A percentile compares a stretch with the other conserved stretches of the same genome.
Evolutionary conservation across 1,139 yeast species (phyloP).

Genomic region (Nakaseomyces nivariensis): DNA sequence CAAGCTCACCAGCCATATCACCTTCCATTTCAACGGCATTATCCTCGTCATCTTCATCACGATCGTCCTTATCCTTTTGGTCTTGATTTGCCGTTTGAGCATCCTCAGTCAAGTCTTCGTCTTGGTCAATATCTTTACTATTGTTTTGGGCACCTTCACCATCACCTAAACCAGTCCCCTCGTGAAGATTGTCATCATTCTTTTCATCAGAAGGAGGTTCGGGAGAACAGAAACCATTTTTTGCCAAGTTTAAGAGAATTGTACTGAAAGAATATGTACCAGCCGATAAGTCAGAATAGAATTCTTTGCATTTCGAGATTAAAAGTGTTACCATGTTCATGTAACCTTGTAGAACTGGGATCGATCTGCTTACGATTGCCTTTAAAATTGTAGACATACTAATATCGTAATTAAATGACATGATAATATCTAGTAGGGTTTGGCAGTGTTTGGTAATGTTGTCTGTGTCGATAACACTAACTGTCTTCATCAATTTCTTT

Average conservation of each 20-base stretch:
- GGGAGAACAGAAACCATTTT: slow-evolving; percentile 92
- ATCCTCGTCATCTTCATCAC: slow-evolving; percentile 49
- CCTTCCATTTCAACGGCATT: slow-evolving; percentile 93
- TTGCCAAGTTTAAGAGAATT: slow-evolving; percentile 51
- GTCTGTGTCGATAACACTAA: slow-evolving; percentile 32
- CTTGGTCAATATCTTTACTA: slow-evolving; percentile 82
- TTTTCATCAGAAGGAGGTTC: slow-evolving; percentile 64
- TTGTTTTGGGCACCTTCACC: slow-evolving; percentile 82
- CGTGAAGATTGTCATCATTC: slow-evolving; percentile 54
- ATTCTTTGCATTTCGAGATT: slow-evolving; percentile 35
- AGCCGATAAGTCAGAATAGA: slow-evolving; percentile 46
- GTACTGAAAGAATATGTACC: slow-evolving; percentile 54
- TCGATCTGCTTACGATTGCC: slow-evolving; percentile 43
- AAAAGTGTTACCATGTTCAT: slow-evolving; percentile 36
- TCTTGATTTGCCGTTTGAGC: slow-evolving; percentile 82
- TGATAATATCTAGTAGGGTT: slow-evolving; percentile 26
- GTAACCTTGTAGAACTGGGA: slow-evolving; percentile 52
- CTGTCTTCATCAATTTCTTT: slow-evolving; percentile 33
- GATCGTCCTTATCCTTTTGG: slow-evolving; percentile 51
- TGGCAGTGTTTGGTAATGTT: slow-evolving; percentile 29
- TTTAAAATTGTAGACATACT: slow-evolving; percentile 28
- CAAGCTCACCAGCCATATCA: slow-evolving; percentile 91
- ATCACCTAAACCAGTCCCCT: slow-evolving; percentile 95
- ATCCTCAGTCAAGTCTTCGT: slow-evolving; percentile 81
- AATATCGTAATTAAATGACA: slow-evolving; percentile 31